Evolutionary conservation across 2,329 filamentous ascomycete species (phyloP), one percentile per base, ranked within the genome.

Genomic region (Incumbomyces lentus): DNA sequence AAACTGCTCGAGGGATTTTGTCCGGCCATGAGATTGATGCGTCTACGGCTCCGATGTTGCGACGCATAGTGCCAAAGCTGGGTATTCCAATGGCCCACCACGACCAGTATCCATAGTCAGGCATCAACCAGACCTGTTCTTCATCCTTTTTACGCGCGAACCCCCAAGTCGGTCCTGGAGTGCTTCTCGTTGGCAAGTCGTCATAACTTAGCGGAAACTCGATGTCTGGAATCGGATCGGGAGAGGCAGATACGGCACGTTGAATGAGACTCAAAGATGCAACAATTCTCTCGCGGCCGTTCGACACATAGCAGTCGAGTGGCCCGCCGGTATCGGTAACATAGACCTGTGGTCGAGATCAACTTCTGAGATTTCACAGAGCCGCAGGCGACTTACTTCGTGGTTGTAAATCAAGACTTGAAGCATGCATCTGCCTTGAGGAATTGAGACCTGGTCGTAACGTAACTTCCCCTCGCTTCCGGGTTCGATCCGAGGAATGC

Each of bases 51-150:
- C 29, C 30, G 17, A 40, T 40, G 4, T 19, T 4, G 4, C 38
- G 38, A 2, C 17, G 12, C 7, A 40, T 11, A 18, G 17, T 40
- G 19, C 14, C 14, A 18, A 40, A 40, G 38, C 38, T 40, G 2
- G 38, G 38, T 3, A 40, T 40, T 6, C 38, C 38, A 5, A 40
- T 40, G 3, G 38, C 38, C 38, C 38, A 40, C 38, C 70, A 74
- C 8, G 68, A 64, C 69, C 70, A 76, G 59, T 71, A 74, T 29
- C 70, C 72, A 52, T 75, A 75, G 52, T 75, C 72, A 0, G 72
- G 72, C 58, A 75, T 73, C 16, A 75, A 59, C 72, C 72, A 75
- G 6, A 40, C 19, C 8, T 40, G 22, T 3, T 40, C 38, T 29
- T 40, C 38, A 18, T 10, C 14, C 8, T 40, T 18, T 29, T 22